phyloP scores from a whole-genome alignment of 2,329 filamentous ascomycete genomes.

The Lasiodiplodia sp. region DNA sequence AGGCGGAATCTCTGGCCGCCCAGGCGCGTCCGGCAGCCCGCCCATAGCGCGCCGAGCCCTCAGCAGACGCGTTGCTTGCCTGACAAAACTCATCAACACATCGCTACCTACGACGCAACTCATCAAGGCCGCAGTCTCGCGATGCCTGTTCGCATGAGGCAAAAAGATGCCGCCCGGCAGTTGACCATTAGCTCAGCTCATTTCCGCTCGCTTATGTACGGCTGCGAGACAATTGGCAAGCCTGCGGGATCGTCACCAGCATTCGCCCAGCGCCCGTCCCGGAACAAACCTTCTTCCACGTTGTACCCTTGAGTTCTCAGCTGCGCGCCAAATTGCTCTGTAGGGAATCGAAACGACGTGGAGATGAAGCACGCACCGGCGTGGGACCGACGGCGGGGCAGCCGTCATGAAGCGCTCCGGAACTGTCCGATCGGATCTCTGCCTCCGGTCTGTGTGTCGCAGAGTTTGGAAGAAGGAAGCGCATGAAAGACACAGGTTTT shows the following conservation, averaged over 20 bases:
- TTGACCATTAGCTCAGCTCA: constrained; percentile 6
- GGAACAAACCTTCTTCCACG: constrained; percentile 24
- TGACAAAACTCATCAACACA: background rate
- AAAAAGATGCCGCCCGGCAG: constrained; percentile 10
- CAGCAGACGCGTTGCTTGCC: constrained; percentile 6
- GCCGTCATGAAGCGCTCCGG: constrained; percentile 6
- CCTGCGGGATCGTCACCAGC: constrained; percentile 18
- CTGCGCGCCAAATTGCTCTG: background rate
- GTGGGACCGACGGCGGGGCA: background rate
- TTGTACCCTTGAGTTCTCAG: constrained; percentile 6
- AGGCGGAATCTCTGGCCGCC: constrained; percentile 22
- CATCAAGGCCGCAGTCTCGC: constrained; percentile 6
- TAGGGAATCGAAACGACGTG: constrained; percentile 10
- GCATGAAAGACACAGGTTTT: background rate
- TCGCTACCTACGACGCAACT: background rate
- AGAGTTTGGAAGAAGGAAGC: constrained; percentile 9
- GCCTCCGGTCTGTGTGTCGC: background rate
- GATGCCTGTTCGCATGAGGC: background rate
- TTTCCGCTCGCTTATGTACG: constrained; percentile 6
- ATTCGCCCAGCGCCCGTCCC: background rate
- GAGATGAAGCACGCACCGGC: constrained; percentile 16
- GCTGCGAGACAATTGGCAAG: background rate
- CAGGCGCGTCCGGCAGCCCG: constrained; percentile 13
- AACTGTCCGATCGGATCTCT: constrained; percentile 25
- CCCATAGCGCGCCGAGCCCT: constrained; percentile 13